Evolutionary conservation across 495 filamentous ascomycete species (phyloP).

Genomic region (Rusavskia elegans): DNA sequence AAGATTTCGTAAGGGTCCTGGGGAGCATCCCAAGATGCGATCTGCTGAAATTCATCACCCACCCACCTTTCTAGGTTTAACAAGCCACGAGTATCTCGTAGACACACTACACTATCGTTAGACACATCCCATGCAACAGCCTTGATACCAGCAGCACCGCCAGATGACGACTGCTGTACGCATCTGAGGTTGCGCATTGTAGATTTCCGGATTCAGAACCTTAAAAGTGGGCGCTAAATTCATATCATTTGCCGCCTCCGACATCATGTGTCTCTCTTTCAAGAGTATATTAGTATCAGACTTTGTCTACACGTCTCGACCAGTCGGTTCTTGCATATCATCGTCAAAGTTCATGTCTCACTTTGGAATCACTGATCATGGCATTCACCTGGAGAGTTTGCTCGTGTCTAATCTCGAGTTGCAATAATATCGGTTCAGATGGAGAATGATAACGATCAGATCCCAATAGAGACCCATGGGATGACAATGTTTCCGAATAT

Average conservation of each 20-base stretch:
- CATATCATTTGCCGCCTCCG: not conserved
- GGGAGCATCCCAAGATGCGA: conserved; percentile 79
- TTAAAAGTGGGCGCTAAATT: not conserved
- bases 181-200: conserved; percentile 71
- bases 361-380: too few relatives aligned
- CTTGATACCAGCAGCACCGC: conserved; percentile 34
- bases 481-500: not conserved
- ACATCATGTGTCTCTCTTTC: not conserved
- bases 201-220: not conserved
- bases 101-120: conserved; percentile 55
- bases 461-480: too few relatives aligned
- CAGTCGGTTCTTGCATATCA: too few relatives aligned
- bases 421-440: too few relatives aligned
- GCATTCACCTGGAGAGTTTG: too few relatives aligned
- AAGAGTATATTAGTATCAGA: too few relatives aligned
- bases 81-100: conserved; percentile 35
- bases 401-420: too few relatives aligned
- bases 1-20: conserved; percentile 54
- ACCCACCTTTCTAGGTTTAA: conserved; percentile 50
- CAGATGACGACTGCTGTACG: conserved; percentile 45
- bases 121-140: conserved; percentile 64
- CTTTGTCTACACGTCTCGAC: too few relatives aligned
- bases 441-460: too few relatives aligned
- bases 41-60: conserved; percentile 27
- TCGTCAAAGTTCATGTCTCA: too few relatives aligned